Conservation (phyloP, 768 basidiomycete genomes). For the Lactarius pseudohatsudake region DNA sequence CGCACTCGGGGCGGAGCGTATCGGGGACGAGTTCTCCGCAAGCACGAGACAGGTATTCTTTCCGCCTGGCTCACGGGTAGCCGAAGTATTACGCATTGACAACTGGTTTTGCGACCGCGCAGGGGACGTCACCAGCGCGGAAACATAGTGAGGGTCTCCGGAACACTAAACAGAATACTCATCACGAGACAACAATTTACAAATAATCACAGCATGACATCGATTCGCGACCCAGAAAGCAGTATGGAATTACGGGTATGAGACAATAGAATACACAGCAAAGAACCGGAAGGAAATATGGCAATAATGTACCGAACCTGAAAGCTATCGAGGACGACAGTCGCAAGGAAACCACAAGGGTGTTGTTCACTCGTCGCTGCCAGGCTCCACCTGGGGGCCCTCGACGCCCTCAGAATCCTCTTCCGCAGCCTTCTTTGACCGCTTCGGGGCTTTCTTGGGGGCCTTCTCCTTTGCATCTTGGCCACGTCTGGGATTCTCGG, state of each 20-base stretch:
- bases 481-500: slow-evolving; percentile 65
- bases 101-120: too few species aligned
- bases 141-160: background rate
- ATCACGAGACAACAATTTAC: background rate
- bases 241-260: slow-evolving; percentile 8
- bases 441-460: slow-evolving; percentile 38
- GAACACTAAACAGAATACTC: background rate
- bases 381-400: slow-evolving; percentile 25
- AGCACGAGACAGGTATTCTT: background rate
- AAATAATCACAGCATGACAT: background rate
- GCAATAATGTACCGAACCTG: slow-evolving; percentile 8
- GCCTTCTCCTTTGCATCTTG: slow-evolving; percentile 49
- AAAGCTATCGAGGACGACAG: background rate
- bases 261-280: slow-evolving; percentile 17
- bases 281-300: background rate
- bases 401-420: slow-evolving; percentile 9
- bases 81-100: background rate
- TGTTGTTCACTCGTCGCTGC: slow-evolving; percentile 30
- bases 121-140: background rate
- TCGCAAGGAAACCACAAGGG: background rate
- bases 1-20: slow-evolving; percentile 45
- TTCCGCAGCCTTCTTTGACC: slow-evolving; percentile 19
- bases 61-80: background rate
- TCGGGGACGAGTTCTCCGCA: slow-evolving; percentile 58
- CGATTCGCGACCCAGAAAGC: background rate